Base-by-base conservation (phyloP, 306 rosid species). In the Cucumis cinereus region DNA sequence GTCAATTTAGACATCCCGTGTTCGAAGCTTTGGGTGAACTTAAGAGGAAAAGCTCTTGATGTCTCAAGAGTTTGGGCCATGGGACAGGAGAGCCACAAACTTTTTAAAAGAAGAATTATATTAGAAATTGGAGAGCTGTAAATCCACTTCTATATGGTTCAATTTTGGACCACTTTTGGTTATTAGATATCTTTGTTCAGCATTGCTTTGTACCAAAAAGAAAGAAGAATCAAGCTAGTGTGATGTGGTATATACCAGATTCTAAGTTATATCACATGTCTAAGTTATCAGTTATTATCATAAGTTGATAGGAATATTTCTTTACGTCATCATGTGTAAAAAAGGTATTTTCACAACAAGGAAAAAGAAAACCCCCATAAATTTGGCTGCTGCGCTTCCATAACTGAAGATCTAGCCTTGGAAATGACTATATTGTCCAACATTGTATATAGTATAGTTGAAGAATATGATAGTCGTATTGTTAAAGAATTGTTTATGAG, bases 391-490 rank as follows among this genome's bases (percentile, higher is more conserved):
- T 41, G 13, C 6, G 54, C 74, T 20, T 13, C 55, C 22, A 68
- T 41, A 68, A 68, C 35, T 43, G 54, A 43, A 68, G 54, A 43
- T 6, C n/a, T 43, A 68, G 74, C 35, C 22, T 43, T 68, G 55
- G 74, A 68, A 68, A 68, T 68, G 74, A 68, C 74, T 43, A 68
- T 43, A 68, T 7, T 43, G 74, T 68, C 74, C 74, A 41, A 43
- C 55, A 68, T 43, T 43, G 54, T 43, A 23, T 22, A 43, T 14
- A 23, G 8, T 22, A 68, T 14, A 23, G 8, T 22, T 3, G 54
- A 64, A 64, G 72, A 64, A 66, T 66, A 14, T 43, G 56, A 8
- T n/a, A 68, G 55, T 43, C 45, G 74, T 68, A 68, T 68, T 12
- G 54, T 68, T 67, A 6, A 40, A 67, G 73, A 35, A 20, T 67